Evolutionary conservation across 2,329 filamentous ascomycete species (phyloP).

Genomic region (Aspergillus terreus): DNA sequence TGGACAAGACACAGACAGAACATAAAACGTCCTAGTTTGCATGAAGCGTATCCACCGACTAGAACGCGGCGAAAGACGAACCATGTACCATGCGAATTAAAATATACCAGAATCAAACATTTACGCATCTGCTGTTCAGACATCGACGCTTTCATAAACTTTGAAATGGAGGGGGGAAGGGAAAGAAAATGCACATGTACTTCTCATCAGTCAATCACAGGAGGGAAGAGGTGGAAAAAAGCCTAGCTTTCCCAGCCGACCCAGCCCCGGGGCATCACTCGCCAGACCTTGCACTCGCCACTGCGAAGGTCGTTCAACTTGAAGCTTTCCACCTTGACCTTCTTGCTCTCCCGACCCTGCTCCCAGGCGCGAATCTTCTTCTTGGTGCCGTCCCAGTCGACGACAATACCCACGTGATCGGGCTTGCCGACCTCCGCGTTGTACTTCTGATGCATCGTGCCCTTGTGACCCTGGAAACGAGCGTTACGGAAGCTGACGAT

Average conservation of each 20-base stretch:
- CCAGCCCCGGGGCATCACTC: constrained; percentile 88
- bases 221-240: constrained; percentile 1
- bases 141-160: constrained; percentile 3
- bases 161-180: neutral
- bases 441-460: constrained; percentile 94
- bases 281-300: constrained; percentile 96
- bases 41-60: neutral
- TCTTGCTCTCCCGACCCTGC: constrained; percentile 88
- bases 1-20: constrained; percentile 9
- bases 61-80: neutral
- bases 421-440: constrained; percentile 80
- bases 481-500: constrained; percentile 91
- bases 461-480: constrained; percentile 91
- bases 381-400: constrained; percentile 98
- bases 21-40: neutral
- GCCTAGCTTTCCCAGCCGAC: constrained; percentile 69
- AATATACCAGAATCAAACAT: constrained; percentile 21
- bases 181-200: neutral
- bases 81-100: constrained; percentile 18
- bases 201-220: neutral
- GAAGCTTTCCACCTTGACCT: constrained; percentile 91
- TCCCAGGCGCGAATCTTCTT: constrained; percentile 97
- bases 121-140: constrained; percentile 14
- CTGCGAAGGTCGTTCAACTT: constrained; percentile 86
- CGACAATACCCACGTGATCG: constrained; percentile 83